These are phyloP conservation scores for Endothia cerciana DNA, from an alignment of 2,329 filamentous ascomycete genomes.

Conservation along the genomic window DNA sequence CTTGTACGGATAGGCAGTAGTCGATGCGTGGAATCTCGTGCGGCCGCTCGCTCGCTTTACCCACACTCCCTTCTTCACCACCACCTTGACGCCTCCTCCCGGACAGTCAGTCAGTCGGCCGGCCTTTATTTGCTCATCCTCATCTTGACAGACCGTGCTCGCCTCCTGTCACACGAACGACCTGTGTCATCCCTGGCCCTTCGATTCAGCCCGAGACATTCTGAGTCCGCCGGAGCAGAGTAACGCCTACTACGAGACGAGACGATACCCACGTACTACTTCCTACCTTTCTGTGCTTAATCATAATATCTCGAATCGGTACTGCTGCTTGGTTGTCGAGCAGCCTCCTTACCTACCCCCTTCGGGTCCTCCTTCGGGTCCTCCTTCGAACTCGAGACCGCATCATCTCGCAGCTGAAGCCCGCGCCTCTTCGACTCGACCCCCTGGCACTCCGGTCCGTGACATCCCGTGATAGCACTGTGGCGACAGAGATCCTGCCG, in stretches of 20 bases:
- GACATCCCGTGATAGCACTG: background rate
- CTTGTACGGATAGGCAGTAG: slow-evolving; percentile 25
- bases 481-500: background rate
- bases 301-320: slow-evolving; percentile 22
- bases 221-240: background rate
- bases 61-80: slow-evolving; percentile 13
- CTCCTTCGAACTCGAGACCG: slow-evolving; percentile 9
- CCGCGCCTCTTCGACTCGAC: background rate
- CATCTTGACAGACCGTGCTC: background rate
- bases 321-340: slow-evolving; percentile 3
- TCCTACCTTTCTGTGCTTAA: slow-evolving; percentile 8
- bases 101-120: background rate
- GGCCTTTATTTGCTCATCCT: background rate
- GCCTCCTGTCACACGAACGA: background rate
- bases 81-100: slow-evolving; percentile 15
- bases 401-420: slow-evolving; percentile 17
- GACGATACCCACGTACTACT: slow-evolving; percentile 15
- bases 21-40: slow-evolving; percentile 24
- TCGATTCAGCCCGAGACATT: slow-evolving; percentile 13
- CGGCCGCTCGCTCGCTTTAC: slow-evolving; percentile 23
- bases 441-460: slow-evolving; percentile 13
- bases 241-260: slow-evolving; percentile 13
- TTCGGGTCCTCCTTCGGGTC: slow-evolving; percentile 2
- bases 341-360: background rate
- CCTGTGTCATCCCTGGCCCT: slow-evolving; percentile 5